These are phyloP conservation scores for Linnemannia exigua DNA, from an alignment of 192 early-diverging fungal genomes.

Conservation along the genomic window DNA sequence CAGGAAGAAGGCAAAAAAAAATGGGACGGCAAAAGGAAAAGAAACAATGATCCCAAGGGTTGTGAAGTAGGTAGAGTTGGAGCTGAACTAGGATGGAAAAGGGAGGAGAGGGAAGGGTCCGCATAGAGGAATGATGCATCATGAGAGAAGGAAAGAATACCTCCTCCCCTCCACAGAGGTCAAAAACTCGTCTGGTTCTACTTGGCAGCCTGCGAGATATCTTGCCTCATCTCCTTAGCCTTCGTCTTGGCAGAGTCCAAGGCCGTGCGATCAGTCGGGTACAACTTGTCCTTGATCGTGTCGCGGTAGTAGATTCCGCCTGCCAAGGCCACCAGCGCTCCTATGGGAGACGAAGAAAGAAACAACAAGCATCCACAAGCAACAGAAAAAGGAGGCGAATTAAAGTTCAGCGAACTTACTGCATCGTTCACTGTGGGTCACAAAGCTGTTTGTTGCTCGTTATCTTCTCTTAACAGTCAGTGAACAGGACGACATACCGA, in stretches of 20 bases:
- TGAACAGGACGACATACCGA: slow-evolving; percentile 1
- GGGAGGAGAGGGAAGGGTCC: too few relatives aligned
- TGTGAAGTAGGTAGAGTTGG: too few relatives aligned
- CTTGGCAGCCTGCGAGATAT: background rate
- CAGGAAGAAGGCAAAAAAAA: too few relatives aligned
- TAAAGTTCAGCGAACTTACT: background rate
- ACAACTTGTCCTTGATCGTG: slow-evolving; percentile 1
- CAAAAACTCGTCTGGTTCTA: background rate
- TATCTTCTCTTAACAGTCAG: too few relatives aligned
- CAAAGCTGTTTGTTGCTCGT: background rate
- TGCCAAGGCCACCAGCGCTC: background rate
- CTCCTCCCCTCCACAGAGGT: too few relatives aligned
- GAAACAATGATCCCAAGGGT: too few relatives aligned
- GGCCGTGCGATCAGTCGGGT: background rate
- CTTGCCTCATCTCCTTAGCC: background rate
- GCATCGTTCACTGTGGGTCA: background rate
- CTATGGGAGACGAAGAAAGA: background rate
- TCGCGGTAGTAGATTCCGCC: slow-evolving; percentile 16
- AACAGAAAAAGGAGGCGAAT: background rate
- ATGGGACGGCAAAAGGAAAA: too few relatives aligned
- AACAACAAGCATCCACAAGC: too few relatives aligned
- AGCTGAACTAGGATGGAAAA: too few relatives aligned
- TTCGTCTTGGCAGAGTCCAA: background rate
- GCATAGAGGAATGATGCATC: too few relatives aligned
- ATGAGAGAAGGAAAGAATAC: too few relatives aligned